These are phyloP conservation scores for Botryotinia narcissicola DNA, from an alignment of 2,329 filamentous ascomycete species.

Conservation along the genomic window DNA sequence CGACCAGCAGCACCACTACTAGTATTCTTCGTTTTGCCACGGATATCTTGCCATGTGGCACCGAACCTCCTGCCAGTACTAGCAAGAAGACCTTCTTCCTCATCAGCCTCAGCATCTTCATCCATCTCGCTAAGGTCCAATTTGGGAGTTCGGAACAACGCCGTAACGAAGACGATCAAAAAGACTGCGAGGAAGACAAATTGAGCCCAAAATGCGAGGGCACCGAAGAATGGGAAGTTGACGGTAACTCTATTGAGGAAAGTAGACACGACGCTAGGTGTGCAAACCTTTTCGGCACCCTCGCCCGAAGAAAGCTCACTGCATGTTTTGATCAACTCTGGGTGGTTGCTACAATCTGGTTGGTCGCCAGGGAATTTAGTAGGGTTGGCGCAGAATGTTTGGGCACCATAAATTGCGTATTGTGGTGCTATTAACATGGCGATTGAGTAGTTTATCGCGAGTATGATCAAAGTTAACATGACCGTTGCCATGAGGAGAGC, in stretches of 20 bases:
- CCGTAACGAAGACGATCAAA: slow-evolving; percentile 73
- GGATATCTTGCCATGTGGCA: slow-evolving; percentile 86
- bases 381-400: slow-evolving; percentile 84
- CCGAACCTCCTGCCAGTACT: slow-evolving; percentile 79
- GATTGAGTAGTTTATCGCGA: slow-evolving; percentile 90
- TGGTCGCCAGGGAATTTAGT: slow-evolving; percentile 60
- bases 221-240: slow-evolving; percentile 93
- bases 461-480: slow-evolving; percentile 81
- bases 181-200: slow-evolving; percentile 87
- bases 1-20: slow-evolving; percentile 26
- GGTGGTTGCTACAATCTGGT: slow-evolving; percentile 72
- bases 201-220: slow-evolving; percentile 93
- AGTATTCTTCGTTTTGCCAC: slow-evolving; percentile 42
- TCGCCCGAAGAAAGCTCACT: slow-evolving; percentile 70
- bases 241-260: slow-evolving; percentile 90
- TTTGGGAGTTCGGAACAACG: slow-evolving; percentile 76
- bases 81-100: slow-evolving; percentile 88
- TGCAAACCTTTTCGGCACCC: slow-evolving; percentile 80
- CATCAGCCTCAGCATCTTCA: slow-evolving; percentile 84
- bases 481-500: slow-evolving; percentile 88
- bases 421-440: slow-evolving; percentile 94
- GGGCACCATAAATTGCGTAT: slow-evolving; percentile 90
- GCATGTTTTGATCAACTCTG: slow-evolving; percentile 74
- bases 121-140: slow-evolving; percentile 76
- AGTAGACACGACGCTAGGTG: slow-evolving; percentile 84